These are phyloP conservation scores for Ganoderma boninense DNA, from an alignment of 1,284 basidiomycete species.

Conservation along the genomic window DNA sequence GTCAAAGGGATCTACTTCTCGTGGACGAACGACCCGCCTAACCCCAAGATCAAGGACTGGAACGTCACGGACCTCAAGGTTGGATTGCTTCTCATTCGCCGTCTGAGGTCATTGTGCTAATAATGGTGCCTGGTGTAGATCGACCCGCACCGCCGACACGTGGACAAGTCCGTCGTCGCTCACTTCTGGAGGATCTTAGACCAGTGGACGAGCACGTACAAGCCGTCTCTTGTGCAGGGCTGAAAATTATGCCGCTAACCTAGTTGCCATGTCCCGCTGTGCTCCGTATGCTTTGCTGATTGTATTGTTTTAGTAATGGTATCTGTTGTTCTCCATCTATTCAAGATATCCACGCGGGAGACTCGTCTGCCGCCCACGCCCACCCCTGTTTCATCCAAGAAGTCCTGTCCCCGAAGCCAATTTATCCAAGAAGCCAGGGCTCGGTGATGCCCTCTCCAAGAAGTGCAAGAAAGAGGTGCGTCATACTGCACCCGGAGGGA, in stretches of 20 bases:
- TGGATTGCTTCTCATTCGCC: conserved; percentile 20
- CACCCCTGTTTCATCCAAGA: background rate
- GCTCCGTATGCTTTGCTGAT: conserved; percentile 11
- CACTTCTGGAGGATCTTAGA: conserved; percentile 96
- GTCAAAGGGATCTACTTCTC: conserved; percentile 95
- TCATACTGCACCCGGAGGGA: background rate
- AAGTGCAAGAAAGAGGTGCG: conserved; percentile 5
- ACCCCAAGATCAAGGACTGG: conserved; percentile 93
- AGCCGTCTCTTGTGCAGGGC: conserved; percentile 71
- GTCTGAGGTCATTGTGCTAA: conserved; percentile 5
- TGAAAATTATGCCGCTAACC: conserved; percentile 24
- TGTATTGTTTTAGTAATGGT: conserved; percentile 24
- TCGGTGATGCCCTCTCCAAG: background rate
- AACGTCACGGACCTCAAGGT: conserved; percentile 95
- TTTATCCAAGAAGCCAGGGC: conserved; percentile 1
- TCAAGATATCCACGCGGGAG: background rate
- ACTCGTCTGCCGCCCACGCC: background rate
- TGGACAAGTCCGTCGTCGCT: conserved; percentile 95
- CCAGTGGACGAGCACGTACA: conserved; percentile 82
- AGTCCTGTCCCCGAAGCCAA: background rate
- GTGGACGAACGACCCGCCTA: conserved; percentile 91
- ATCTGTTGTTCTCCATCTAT: conserved; percentile 4
- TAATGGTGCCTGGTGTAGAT: conserved; percentile 59
- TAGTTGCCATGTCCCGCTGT: conserved; percentile 11
- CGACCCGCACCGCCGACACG: conserved; percentile 88